Base-by-base conservation (phyloP, 1,284 basidiomycete genomes). In the Amylostereum chailletii region DNA sequence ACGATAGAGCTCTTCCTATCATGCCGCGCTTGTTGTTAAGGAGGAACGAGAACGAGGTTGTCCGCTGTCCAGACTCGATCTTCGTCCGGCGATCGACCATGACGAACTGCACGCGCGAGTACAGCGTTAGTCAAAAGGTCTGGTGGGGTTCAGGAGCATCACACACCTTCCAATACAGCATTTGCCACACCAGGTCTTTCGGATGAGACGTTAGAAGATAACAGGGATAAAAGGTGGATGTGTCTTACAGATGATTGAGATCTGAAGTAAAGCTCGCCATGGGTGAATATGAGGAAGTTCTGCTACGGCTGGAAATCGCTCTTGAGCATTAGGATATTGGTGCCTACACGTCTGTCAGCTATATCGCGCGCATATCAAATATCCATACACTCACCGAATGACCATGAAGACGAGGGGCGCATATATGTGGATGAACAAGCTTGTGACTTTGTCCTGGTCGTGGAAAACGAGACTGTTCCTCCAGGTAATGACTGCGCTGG, bases 401-500 rank as follows among this genome's bases (percentile, higher is more conserved):
- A 94, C 86, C 4, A 88, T 91, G 59, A 97, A 87, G 1, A 83
- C 81, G 53, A 93, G 77, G 0, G 93, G 89, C 0, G 89, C 79
- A 59, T 94, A 94, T 52, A 95, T 84, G 62, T 95, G 93, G 41
- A 95, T 80, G 69, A 93, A 95, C 19, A 95, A 67, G 8, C 88
- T 91, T 3, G 89, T 94, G 60, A 94, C 88, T 64, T 95, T 95
- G 64, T 97, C 94, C 50, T 82, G 77, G 58, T 94, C 92, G 62
- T 96, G 94, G 68, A 96, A 96, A 4, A 96, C 94, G n/a, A 94
- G 78, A 61, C 85, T 92, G 62, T 97, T 97, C 53, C 94, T 77
- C 94, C 94, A 97, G 2, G 94, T 96, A 57, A 95, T 90, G 42
- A 97, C 91, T 0, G 92, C 91, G 55, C 88, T 92, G 0, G 91